Evolutionary conservation across 192 early-diverging fungal species (phyloP).

Genomic region (Dissophora ornata): DNA sequence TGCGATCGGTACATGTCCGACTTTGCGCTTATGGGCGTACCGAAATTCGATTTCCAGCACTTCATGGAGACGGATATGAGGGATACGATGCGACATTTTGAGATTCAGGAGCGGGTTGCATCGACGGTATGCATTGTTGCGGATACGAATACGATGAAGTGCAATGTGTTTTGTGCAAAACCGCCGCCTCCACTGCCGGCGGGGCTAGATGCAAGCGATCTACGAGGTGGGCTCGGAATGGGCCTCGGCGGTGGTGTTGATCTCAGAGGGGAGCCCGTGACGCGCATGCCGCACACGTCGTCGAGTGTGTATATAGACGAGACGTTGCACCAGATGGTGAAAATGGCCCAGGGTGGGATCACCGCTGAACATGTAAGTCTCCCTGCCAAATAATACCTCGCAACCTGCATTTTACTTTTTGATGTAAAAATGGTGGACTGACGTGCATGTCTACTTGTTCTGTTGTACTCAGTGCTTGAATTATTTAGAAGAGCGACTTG

Average conservation of each 20-base stretch:
- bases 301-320: conserved; percentile 33
- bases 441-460: background rate
- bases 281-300: conserved; percentile 10
- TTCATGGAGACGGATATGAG: conserved; percentile 58
- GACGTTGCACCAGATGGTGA: conserved; percentile 38
- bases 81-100: conserved; percentile 53
- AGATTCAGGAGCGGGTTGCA: conserved; percentile 29
- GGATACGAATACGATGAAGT: conserved; percentile 58
- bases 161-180: conserved; percentile 27
- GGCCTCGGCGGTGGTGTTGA: conserved; percentile 14
- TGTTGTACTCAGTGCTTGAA: conserved; percentile 51
- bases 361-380: conserved; percentile 57
- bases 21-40: conserved; percentile 68
- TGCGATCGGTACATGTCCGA: conserved; percentile 65
- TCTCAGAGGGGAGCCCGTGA: conserved; percentile 30
- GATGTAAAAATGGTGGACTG: background rate
- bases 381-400: too few species aligned
- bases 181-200: conserved; percentile 23
- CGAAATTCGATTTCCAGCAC: conserved; percentile 58
- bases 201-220: conserved; percentile 6
- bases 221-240: conserved; percentile 8
- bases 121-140: conserved; percentile 56
- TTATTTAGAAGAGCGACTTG: conserved; percentile 61
- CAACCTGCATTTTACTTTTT: too few species aligned
- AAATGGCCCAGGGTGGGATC: conserved; percentile 35